Conservation (phyloP, 2,329 filamentous ascomycete genomes). For the Westerdykella sp. region DNA sequence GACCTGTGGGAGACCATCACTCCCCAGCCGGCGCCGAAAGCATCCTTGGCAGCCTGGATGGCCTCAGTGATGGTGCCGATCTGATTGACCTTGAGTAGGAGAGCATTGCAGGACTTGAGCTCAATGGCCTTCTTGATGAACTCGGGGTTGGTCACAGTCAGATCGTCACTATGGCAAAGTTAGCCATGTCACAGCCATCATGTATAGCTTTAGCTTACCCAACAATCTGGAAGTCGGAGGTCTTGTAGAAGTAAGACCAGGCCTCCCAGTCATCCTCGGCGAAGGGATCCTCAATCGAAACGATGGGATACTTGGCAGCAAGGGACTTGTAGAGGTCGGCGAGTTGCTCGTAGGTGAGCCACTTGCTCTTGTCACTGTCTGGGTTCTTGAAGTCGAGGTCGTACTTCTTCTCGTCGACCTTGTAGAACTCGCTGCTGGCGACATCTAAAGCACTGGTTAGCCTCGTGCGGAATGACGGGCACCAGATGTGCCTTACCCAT, state of each 20-base stretch:
- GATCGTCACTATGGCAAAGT: constrained; percentile 61
- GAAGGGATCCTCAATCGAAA: constrained; percentile 98
- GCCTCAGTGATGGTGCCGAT: constrained; percentile 98
- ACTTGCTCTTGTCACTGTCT: constrained; percentile 90
- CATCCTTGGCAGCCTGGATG: constrained; percentile 98
- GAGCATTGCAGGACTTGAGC: constrained; percentile 96
- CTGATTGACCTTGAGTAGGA: constrained; percentile 99
- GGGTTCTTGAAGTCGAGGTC: constrained; percentile 99
- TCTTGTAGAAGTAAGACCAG: constrained; percentile 99
- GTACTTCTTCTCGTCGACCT: constrained; percentile 93
- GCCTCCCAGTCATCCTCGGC: constrained; percentile 99
- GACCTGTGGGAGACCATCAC: constrained; percentile 99
- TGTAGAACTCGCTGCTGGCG: constrained; percentile 99
- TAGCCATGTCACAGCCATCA: constrained; percentile 1
- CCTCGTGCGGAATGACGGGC: no score
- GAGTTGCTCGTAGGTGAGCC: constrained; percentile 97
- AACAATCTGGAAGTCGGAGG: constrained; percentile 95
- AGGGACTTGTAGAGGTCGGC: constrained; percentile 85
- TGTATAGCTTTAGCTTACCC: constrained; percentile 41
- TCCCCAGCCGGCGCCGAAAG: constrained; percentile 87
- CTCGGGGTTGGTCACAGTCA: constrained; percentile 97
- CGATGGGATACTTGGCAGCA: constrained; percentile 92
- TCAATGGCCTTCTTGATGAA: constrained; percentile 99
- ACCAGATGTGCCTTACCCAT: constrained; percentile 47
- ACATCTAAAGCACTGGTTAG: constrained; percentile 55